phyloP scores from a whole-genome alignment of 2,329 filamentous ascomycete species.

The Colletotrichum viniferum region DNA sequence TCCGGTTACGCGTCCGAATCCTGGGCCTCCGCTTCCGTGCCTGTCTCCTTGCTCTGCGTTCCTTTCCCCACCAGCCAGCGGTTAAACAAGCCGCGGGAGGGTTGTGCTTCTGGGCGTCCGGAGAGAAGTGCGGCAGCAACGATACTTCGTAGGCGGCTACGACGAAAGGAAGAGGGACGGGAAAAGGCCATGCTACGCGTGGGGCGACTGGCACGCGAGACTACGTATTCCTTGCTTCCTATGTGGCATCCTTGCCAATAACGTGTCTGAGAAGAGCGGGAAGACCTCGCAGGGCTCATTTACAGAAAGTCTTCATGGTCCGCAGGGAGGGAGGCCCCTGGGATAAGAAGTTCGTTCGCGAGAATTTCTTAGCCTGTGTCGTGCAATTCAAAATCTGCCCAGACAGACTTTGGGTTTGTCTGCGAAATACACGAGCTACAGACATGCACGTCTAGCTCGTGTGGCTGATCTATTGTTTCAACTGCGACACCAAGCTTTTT shows the following conservation, averaged over 20 bases:
- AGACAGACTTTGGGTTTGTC: not conserved
- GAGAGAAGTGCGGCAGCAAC: not conserved
- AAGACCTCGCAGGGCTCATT: not conserved
- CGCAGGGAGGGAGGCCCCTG: not conserved
- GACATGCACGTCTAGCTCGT: not conserved
- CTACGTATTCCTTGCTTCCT: not conserved
- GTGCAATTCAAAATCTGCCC: not conserved
- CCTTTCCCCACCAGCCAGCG: not conserved
- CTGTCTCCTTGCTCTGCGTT: not conserved
- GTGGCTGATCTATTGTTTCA: conserved; percentile 10
- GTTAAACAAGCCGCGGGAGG: not conserved
- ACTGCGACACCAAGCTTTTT: not conserved
- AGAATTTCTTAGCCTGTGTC: not conserved
- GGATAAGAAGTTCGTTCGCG: not conserved
- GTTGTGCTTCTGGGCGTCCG: not conserved
- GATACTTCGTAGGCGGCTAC: not conserved
- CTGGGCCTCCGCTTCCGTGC: not conserved
- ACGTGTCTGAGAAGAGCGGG: not conserved
- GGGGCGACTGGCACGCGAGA: not conserved
- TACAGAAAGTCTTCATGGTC: not conserved
- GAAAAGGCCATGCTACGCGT: not conserved
- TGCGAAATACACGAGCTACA: not conserved
- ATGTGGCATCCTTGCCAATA: not conserved
- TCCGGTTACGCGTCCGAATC: conserved; percentile 8
- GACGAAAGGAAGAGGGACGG: not conserved